A percentile compares a stretch with the other conserved stretches of the same genome.
Conservation (phyloP, 257 asterid genomes). For the Leonotis leonurus region DNA sequence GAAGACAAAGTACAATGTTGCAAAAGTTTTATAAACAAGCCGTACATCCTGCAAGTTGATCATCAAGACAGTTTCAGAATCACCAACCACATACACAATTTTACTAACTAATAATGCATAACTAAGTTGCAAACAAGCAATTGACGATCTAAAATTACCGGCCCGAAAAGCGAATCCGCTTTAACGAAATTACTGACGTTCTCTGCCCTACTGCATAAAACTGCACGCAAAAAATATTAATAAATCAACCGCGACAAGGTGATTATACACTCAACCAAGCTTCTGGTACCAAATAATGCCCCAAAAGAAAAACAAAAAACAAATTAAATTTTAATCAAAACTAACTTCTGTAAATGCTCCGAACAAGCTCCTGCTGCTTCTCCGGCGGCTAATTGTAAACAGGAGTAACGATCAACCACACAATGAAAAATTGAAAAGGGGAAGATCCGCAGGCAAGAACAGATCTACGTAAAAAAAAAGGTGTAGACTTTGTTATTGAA, state of each 20-base stretch:
- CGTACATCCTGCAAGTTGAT: constrained; percentile 59
- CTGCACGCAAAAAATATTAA: constrained; percentile 36
- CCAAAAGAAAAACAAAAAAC: neutral
- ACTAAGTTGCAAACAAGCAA: neutral
- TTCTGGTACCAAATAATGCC: neutral
- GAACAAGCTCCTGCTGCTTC: constrained; percentile 89
- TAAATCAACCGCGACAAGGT: neutral
- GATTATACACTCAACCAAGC: neutral
- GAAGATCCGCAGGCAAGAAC: neutral
- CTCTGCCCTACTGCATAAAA: constrained; percentile 75
- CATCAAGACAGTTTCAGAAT: neutral
- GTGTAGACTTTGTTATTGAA: neutral
- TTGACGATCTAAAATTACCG: constrained; percentile 30
- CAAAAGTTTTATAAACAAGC: constrained; percentile 83
- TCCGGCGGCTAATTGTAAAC: constrained; percentile 56
- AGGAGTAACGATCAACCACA: constrained; percentile 15
- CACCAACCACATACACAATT: neutral
- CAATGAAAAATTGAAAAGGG: neutral
- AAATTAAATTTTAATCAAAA: neutral
- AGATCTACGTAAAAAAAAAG: neutral
- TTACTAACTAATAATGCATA: neutral
- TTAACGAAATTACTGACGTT: constrained; percentile 77
- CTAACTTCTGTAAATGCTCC: constrained; percentile 70
- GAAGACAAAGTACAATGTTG: constrained; percentile 77
- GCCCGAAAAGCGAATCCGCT: constrained; percentile 72